Evolutionary conservation across 1,284 basidiomycete species (phyloP).

Genomic region (Ustilago xerochloae): DNA sequence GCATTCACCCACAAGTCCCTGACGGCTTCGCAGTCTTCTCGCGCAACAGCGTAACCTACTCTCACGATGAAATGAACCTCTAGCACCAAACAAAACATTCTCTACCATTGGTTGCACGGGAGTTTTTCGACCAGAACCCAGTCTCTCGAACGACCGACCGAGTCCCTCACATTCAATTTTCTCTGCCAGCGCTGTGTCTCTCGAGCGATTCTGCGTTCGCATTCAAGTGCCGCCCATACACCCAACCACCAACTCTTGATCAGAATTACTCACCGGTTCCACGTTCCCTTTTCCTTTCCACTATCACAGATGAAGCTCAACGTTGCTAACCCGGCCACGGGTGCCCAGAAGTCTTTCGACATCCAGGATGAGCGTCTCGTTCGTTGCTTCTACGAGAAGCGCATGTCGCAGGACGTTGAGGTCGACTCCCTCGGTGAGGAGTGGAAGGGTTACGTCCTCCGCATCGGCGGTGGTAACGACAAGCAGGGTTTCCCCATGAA

Average conservation of each 20-base stretch:
- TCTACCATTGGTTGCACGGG: background rate
- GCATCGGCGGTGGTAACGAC: conserved; percentile 96
- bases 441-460: conserved; percentile 96
- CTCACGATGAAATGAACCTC: no score
- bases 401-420: conserved; percentile 93
- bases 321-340: conserved; percentile 93
- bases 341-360: conserved; percentile 92
- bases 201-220: background rate
- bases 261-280: conserved; percentile 24
- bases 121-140: background rate
- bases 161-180: background rate
- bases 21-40: no score
- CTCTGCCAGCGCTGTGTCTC: conserved; percentile 20
- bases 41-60: no score
- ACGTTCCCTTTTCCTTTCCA: background rate
- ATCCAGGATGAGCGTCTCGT: conserved; percentile 90
- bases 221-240: no score
- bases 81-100: background rate
- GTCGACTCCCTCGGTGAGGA: conserved; percentile 92
- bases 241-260: background rate
- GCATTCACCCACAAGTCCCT: no score
- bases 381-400: conserved; percentile 95
- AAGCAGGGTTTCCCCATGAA: conserved; percentile 91
- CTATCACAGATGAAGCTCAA: conserved; percentile 85
- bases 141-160: background rate